Evolutionary conservation across 805 yeast species (phyloP), one percentile per base, ranked within the genome.

Genomic region (Pichia scutulata): DNA sequence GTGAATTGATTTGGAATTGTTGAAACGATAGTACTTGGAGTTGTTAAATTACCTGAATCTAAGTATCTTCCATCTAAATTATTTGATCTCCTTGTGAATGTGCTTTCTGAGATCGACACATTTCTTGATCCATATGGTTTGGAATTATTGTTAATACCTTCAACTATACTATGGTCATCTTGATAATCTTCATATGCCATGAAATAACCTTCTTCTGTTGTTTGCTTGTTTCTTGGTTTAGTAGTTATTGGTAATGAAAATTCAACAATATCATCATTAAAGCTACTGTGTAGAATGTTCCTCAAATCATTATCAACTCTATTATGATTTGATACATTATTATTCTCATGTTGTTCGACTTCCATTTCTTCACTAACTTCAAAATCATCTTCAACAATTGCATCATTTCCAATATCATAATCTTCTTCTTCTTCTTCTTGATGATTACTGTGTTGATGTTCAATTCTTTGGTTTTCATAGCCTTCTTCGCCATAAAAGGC

Each of bases 131-230:
- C n/a, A 16, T 28, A 24, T 19, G 41, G 28, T n/a, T 28, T 24
- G 4, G 18, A 16, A n/a, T 43, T 33, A 6, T 37, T 33, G n/a
- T 22, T n/a, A 7, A 43, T n/a, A 13, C 46, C 41, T 28, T 47
- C 44, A n/a, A 48, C 41, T 28, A 61, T 60, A 39, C 64, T 61
- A 48, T 66, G 69, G 46, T 66, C 67, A 19, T 62, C 66, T 40
- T 66, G 68, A 44, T 68, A 67, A 41, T 72, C 73, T 47, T 70
- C 70, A 19, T 65, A 63, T 12, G 71, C 72, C 68, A 66, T 67
- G 43, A 57, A 57, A 41, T 67, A 67, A 12, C 52, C 63, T 41
- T 59, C 67, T 33, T 61, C 60, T 7, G 19, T 16, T n/a, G 18
- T 2, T 16, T 16, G 37, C 2, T 36, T 42, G 12, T 22, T 24